phyloP scores from a whole-genome alignment of 2,329 filamentous ascomycete species.

The Phyllosticta citribraziliensis region DNA sequence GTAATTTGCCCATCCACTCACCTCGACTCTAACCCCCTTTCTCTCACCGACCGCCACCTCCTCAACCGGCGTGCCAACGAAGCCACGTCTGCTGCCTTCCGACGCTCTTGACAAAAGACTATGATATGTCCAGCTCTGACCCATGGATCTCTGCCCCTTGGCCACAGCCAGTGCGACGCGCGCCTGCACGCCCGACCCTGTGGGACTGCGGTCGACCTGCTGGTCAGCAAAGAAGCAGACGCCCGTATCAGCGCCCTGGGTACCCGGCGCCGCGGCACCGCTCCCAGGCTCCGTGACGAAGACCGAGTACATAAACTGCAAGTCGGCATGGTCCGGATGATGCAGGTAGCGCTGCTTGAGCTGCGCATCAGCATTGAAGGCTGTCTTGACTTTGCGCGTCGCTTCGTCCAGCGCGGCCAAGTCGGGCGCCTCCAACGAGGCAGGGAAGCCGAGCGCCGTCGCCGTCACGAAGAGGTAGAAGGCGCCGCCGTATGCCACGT shows the following conservation, averaged over 20 bases:
- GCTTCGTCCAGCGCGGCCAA: slow-evolving; percentile 18
- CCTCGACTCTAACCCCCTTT: slow-evolving; percentile 11
- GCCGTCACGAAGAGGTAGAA: slow-evolving; percentile 34
- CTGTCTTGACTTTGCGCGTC: slow-evolving; percentile 25
- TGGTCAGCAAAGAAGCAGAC: slow-evolving; percentile 38
- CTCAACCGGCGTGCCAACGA: slow-evolving; percentile 12
- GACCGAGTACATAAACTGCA: slow-evolving; percentile 33
- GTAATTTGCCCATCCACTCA: slow-evolving; percentile 15
- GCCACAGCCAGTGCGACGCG: slow-evolving; percentile 19
- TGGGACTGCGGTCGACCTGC: slow-evolving; percentile 37
- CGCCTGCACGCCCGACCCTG: slow-evolving; percentile 23
- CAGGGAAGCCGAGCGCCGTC: slow-evolving; percentile 29
- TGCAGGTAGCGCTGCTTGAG: slow-evolving; percentile 16
- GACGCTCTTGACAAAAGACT: slow-evolving; percentile 14
- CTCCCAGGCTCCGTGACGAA: slow-evolving; percentile 27
- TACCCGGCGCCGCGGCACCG: slow-evolving; percentile 11
- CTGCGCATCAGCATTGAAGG: slow-evolving; percentile 15
- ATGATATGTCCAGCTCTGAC: slow-evolving; percentile 16
- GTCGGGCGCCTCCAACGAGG: background rate
- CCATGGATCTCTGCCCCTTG: slow-evolving; percentile 11
- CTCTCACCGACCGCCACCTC: slow-evolving; percentile 11
- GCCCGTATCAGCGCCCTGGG: slow-evolving; percentile 29
- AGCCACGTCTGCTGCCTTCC: slow-evolving; percentile 11
- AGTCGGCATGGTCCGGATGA: slow-evolving; percentile 24
- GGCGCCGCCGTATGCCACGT: slow-evolving; percentile 36